A percentile compares a stretch with the other conserved stretches of the same genome.
Evolutionary conservation across 768 basidiomycete species (phyloP).

Genomic region (Russula earlei): DNA sequence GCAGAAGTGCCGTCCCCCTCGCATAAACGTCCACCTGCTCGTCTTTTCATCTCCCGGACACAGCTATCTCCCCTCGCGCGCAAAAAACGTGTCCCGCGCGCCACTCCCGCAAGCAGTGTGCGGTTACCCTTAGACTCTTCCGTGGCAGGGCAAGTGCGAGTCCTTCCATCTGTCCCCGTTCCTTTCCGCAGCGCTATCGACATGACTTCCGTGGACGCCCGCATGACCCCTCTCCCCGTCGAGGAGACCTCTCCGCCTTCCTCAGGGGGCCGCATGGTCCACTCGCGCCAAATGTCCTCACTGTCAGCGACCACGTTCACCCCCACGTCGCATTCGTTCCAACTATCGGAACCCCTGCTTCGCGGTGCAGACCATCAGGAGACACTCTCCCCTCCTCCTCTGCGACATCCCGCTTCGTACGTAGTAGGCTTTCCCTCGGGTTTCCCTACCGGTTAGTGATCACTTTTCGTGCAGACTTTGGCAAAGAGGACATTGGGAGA

Average conservation of each 20-base stretch:
- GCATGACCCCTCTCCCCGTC: neutral
- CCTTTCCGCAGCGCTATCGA: too few relatives aligned
- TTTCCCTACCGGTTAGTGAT: slow-evolving; percentile 23
- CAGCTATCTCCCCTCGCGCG: neutral
- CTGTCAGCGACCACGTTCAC: slow-evolving; percentile 26
- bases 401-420: slow-evolving; percentile 34
- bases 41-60: neutral
- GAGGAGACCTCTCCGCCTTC: neutral
- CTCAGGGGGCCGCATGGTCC: slow-evolving; percentile 4
- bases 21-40: slow-evolving; percentile 4
- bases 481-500: slow-evolving; percentile 26
- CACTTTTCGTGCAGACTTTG: slow-evolving; percentile 26
- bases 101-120: neutral
- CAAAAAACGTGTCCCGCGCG: neutral
- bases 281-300: slow-evolving; percentile 24
- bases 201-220: slow-evolving; percentile 7
- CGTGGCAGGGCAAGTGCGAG: neutral
- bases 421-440: slow-evolving; percentile 20
- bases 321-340: slow-evolving; percentile 23
- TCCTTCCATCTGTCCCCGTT: too few relatives aligned
- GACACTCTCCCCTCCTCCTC: slow-evolving; percentile 31
- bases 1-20: neutral
- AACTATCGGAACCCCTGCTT: slow-evolving; percentile 28
- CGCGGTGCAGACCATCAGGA: slow-evolving; percentile 30
- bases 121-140: neutral